Evolutionary conservation across 305 asterid species (phyloP), one percentile per base, ranked within the genome.

Genomic region (Fraxinus sp.): DNA sequence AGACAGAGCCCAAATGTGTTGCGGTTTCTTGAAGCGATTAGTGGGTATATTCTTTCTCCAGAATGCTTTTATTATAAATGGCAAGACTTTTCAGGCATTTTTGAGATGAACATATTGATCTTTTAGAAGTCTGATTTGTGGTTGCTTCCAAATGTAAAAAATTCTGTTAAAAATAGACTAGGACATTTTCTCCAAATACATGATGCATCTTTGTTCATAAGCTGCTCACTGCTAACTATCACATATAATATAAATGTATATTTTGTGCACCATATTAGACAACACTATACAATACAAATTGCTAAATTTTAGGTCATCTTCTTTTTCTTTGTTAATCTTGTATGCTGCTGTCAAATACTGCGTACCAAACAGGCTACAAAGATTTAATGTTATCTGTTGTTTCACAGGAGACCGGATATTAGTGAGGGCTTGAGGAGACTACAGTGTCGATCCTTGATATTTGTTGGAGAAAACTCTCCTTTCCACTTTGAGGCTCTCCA

Each of bases 1-100:
- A 90, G 97, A 84, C 98, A 94, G 84, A 91, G 98, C 86, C 94
- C 95, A 81, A 94, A 96, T 70, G 95, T 96, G 74, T 85, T 93
- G 82, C 95, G 98, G 80, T 93, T 87, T 81, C 97, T 94, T 78
- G 97, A 93, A 89, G 98, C 99, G 75, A 88, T 96, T 59, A 92
- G 92, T 70, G 97, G 91, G 99, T 96, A 91, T 73, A 75, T 83
- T 44, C 75, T 78, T 74, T 76, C 32, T 70, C 74, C 82, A 66
- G 73, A 64, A 85, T 24, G 44, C 73, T 66, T 74, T 66, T 28
- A 16, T 79, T 79, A 49, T 35, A 44, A 73, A 78, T 9, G 11
- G 30, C 59, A 64, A 57, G 10, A 82, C 52, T 72, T 44, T 41
- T 62, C 37, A 26, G 62, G 20, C 16, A 74, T 44, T 76, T 35